Conservation (phyloP, 371 early-diverging fungal species). For the Apophysomyces variabilis region DNA sequence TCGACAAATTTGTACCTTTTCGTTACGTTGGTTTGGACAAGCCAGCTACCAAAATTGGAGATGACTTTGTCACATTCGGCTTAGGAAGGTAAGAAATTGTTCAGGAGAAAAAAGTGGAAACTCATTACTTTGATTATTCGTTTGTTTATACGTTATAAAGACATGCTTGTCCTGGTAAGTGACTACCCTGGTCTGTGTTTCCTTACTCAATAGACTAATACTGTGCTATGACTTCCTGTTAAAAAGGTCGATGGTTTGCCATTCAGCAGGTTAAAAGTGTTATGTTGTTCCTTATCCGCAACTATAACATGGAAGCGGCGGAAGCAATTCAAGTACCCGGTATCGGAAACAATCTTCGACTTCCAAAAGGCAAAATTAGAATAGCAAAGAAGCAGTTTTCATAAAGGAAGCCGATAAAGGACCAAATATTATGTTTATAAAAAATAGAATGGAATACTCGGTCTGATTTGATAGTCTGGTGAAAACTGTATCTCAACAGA, state of each 20-base stretch:
- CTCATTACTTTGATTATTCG: neutral
- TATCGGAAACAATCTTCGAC: neutral
- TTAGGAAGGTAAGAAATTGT: slow-evolving; percentile 44
- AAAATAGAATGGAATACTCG: too few relatives aligned
- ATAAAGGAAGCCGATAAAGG: too few relatives aligned
- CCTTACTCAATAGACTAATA: neutral
- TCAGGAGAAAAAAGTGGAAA: neutral
- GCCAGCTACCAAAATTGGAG: slow-evolving; percentile 38
- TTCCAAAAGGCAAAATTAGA: neutral
- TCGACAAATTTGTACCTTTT: slow-evolving; percentile 44
- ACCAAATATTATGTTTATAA: too few relatives aligned
- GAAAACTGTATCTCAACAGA: too few relatives aligned
- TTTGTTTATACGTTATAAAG: neutral
- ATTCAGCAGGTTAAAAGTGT: slow-evolving; percentile 33
- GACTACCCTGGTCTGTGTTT: neutral
- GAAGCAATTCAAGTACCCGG: slow-evolving; percentile 1
- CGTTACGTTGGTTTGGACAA: slow-evolving; percentile 49
- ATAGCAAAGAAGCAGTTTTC: neutral
- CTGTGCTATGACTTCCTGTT: neutral
- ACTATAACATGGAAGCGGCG: slow-evolving; percentile 17
- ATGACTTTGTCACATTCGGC: slow-evolving; percentile 53
- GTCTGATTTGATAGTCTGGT: too few relatives aligned
- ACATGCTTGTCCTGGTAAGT: slow-evolving; percentile 29
- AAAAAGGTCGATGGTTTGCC: slow-evolving; percentile 32
- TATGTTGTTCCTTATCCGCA: slow-evolving; percentile 25